Percentiles rank a stretch among this genome's conserved stretches.
phyloP scores from a whole-genome alignment of 2,329 filamentous ascomycete species.

The Cladophialophora chaetospira region DNA sequence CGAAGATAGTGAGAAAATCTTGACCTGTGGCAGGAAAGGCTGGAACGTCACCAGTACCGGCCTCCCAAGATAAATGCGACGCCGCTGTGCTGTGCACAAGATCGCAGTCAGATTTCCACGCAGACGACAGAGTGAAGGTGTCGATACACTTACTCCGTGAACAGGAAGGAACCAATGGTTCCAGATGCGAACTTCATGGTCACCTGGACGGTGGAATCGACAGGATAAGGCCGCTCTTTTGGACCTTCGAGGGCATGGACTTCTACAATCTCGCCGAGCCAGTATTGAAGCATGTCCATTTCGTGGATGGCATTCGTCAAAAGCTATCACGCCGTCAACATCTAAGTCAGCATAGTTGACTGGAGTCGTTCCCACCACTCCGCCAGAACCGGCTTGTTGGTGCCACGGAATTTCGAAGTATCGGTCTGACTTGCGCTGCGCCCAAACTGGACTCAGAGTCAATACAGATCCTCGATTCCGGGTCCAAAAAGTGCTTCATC shows the following conservation, averaged over 20 bases:
- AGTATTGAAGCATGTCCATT: constrained; percentile 26
- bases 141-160: background rate
- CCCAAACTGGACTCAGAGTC: constrained; percentile 22
- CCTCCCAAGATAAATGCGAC: constrained; percentile 5
- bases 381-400: background rate
- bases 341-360: background rate
- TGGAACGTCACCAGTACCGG: constrained; percentile 6
- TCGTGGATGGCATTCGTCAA: constrained; percentile 30
- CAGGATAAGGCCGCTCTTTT: background rate
- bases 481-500: too few relatives aligned
- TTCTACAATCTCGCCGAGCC: constrained; percentile 13
- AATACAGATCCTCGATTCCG: too few relatives aligned
- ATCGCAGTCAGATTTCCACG: too few relatives aligned
- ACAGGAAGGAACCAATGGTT: background rate
- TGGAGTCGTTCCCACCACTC: constrained; percentile 1
- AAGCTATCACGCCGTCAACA: background rate
- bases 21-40: constrained; percentile 1
- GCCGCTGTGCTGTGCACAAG: background rate
- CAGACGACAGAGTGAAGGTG: background rate
- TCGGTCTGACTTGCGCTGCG: constrained; percentile 16
- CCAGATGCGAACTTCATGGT: background rate
- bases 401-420: constrained; percentile 19
- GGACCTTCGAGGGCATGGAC: background rate
- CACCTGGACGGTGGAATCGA: background rate
- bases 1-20: constrained; percentile 11